phyloP scores from a whole-genome alignment of 345 rosid species.

The Salix brachista region DNA sequence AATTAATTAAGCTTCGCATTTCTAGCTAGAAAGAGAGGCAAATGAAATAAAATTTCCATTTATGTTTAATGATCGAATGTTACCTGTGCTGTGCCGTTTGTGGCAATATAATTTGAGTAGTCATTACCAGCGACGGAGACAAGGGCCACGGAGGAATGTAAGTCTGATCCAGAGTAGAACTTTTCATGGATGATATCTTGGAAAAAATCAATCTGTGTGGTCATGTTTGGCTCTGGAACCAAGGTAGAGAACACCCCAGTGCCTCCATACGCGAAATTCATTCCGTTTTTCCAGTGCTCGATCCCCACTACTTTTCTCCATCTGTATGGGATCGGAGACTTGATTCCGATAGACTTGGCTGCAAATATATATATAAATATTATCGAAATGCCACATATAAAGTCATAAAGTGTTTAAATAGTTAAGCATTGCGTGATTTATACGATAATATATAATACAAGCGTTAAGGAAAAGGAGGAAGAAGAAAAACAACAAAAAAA shows the following conservation, averaged over 20 bases:
- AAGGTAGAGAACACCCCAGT: conserved; percentile 68
- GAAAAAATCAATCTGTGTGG: conserved; percentile 62
- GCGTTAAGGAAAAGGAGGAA: background rate
- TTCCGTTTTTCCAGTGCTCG: conserved; percentile 41
- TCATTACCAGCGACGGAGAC: conserved; percentile 74
- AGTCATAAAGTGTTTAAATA: background rate
- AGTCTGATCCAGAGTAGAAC: conserved; percentile 31
- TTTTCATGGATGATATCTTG: conserved; percentile 28
- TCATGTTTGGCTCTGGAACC: conserved; percentile 58
- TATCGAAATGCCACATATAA: background rate
- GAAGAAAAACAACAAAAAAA: background rate
- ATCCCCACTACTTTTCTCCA: conserved; percentile 37
- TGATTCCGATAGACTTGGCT: conserved; percentile 57
- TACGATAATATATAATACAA: background rate
- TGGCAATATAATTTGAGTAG: conserved; percentile 40
- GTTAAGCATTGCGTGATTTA: background rate
- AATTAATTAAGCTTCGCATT: background rate
- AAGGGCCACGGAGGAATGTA: conserved; percentile 47
- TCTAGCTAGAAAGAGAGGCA: too few species aligned
- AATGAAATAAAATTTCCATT: too few species aligned
- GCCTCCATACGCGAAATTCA: conserved; percentile 83
- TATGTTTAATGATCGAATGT: too few species aligned
- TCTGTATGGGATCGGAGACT: conserved; percentile 69
- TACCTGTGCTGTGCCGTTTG: conserved; percentile 47
- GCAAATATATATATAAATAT: background rate